Evolutionary conservation across 176 grass and related monocot species (phyloP).

Genomic region (Aegilops bicornis): DNA sequence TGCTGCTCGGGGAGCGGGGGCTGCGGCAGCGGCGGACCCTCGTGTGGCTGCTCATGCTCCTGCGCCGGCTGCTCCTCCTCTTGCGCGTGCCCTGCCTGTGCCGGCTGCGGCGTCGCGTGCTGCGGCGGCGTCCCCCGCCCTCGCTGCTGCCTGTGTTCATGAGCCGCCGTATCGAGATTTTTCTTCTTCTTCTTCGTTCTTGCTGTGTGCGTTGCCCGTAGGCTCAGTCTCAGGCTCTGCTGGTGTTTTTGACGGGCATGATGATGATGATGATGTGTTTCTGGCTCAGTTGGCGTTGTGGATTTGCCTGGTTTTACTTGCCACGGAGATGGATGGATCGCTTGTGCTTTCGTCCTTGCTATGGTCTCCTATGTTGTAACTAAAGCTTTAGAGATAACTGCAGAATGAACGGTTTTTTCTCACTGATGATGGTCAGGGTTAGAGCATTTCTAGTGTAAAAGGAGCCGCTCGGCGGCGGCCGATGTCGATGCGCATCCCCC

Average conservation of each 20-base stretch:
- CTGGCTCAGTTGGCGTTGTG: neutral
- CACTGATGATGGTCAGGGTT: too few relatives aligned
- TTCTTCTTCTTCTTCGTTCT: neutral
- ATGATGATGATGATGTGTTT: neutral
- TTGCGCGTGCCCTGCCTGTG: constrained; percentile 12
- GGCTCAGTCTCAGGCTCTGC: neutral
- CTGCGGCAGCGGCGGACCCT: constrained; percentile 28
- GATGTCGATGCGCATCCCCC: too few relatives aligned
- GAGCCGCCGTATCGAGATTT: neutral
- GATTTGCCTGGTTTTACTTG: neutral
- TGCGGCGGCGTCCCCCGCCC: constrained; percentile 16
- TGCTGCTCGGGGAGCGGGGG: constrained; percentile 18
- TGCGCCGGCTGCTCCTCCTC: constrained; percentile 35
- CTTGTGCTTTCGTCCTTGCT: too few relatives aligned
- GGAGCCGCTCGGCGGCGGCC: too few relatives aligned
- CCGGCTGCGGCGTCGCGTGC: neutral
- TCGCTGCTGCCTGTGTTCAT: constrained; percentile 35
- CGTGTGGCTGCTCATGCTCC: constrained; percentile 36
- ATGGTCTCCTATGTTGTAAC: too few relatives aligned
- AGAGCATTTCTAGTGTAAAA: too few relatives aligned
- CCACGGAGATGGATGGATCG: too few relatives aligned
- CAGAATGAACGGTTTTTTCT: too few relatives aligned
- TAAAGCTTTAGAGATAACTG: too few relatives aligned
- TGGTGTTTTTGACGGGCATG: neutral
- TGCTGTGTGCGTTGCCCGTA: neutral